Evolutionary conservation across 2,329 filamentous ascomycete species (phyloP).

Genomic region (Septoria petroselini): DNA sequence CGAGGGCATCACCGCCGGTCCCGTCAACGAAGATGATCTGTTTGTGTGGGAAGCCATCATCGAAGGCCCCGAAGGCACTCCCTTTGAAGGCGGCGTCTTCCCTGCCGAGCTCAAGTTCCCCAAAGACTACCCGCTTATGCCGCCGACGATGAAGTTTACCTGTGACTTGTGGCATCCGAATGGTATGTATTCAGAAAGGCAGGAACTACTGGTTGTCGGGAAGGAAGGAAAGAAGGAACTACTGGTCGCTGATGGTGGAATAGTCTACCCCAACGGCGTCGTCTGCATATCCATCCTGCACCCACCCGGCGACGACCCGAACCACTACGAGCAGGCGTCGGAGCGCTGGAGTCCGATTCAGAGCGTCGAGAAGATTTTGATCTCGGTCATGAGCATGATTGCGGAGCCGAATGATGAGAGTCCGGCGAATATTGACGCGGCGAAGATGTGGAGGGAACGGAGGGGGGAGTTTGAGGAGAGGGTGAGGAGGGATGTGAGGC

Average conservation of each 20-base stretch:
- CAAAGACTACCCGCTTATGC: slow-evolving; percentile 92
- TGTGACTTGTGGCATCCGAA: slow-evolving; percentile 97
- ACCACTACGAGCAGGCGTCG: slow-evolving; percentile 94
- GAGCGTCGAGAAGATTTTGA: slow-evolving; percentile 94
- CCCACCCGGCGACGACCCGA: slow-evolving; percentile 92
- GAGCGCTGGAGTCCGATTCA: slow-evolving; percentile 97
- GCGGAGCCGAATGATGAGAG: slow-evolving; percentile 96
- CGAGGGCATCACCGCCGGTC: slow-evolving; percentile 95
- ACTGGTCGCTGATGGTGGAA: no score
- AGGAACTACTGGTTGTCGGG: no score
- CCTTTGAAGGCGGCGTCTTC: slow-evolving; percentile 94
- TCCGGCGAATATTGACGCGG: slow-evolving; percentile 92
- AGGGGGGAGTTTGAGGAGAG: slow-evolving; percentile 79
- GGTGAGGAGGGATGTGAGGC: slow-evolving; percentile 77
- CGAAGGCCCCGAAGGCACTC: slow-evolving; percentile 89
- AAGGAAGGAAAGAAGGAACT: no score
- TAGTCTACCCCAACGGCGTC: slow-evolving; percentile 88
- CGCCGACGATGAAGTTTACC: slow-evolving; percentile 93
- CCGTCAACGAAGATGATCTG: slow-evolving; percentile 89
- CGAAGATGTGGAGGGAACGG: slow-evolving; percentile 90
- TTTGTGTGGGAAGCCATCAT: slow-evolving; percentile 96
- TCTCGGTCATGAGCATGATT: slow-evolving; percentile 97
- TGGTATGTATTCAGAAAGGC: slow-evolving; percentile 57
- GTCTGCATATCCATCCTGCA: slow-evolving; percentile 99
- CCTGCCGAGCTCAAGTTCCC: slow-evolving; percentile 93